Evolutionary conservation across 2,329 filamentous ascomycete genomes (phyloP).

Genomic region (Nigrospora oryzae): DNA sequence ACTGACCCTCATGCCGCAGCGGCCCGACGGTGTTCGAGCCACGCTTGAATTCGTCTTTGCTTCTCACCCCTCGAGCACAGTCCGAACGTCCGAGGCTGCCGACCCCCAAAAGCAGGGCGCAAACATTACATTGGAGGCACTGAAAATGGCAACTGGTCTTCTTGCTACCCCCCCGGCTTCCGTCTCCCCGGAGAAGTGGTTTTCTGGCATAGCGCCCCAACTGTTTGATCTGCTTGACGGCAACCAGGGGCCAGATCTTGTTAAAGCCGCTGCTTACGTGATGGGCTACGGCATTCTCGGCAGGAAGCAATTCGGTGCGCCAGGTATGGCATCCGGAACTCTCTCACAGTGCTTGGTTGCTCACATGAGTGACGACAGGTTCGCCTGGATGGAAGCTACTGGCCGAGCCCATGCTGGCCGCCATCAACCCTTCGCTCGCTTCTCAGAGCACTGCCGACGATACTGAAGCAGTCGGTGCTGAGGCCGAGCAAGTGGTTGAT

Average conservation of each 20-base stretch:
- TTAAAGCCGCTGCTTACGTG: slow-evolving; percentile 50
- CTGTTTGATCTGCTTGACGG: slow-evolving; percentile 55
- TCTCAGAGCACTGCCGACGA: slow-evolving; percentile 11
- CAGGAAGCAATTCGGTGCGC: slow-evolving; percentile 53
- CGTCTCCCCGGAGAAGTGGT: slow-evolving; percentile 50
- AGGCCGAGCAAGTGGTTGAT: slow-evolving; percentile 32
- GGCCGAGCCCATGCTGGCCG: slow-evolving; percentile 45
- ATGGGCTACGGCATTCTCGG: slow-evolving; percentile 61
- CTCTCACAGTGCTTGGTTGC: slow-evolving; percentile 6
- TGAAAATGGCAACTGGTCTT: slow-evolving; percentile 54
- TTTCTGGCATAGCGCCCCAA: slow-evolving; percentile 51
- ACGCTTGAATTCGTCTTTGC: slow-evolving; percentile 65
- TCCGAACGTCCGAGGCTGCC: slow-evolving; percentile 28
- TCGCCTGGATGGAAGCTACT: slow-evolving; percentile 55
- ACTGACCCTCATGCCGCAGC: slow-evolving; percentile 52
- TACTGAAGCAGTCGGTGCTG: slow-evolving; percentile 17
- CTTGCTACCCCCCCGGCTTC: slow-evolving; percentile 50
- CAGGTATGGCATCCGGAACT: slow-evolving; percentile 32
- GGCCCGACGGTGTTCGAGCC: slow-evolving; percentile 54
- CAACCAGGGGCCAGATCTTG: slow-evolving; percentile 45
- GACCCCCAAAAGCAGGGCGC: slow-evolving; percentile 47
- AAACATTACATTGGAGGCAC: slow-evolving; percentile 59
- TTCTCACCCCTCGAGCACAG: slow-evolving; percentile 49
- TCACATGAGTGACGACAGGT: slow-evolving; percentile 24
- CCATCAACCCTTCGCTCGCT: slow-evolving; percentile 35